A percentile compares a stretch with the other conserved stretches of the same genome.
Evolutionary conservation across 2,329 filamentous ascomycete species (phyloP).

Genomic region (Pseudogymnoascus sp.): DNA sequence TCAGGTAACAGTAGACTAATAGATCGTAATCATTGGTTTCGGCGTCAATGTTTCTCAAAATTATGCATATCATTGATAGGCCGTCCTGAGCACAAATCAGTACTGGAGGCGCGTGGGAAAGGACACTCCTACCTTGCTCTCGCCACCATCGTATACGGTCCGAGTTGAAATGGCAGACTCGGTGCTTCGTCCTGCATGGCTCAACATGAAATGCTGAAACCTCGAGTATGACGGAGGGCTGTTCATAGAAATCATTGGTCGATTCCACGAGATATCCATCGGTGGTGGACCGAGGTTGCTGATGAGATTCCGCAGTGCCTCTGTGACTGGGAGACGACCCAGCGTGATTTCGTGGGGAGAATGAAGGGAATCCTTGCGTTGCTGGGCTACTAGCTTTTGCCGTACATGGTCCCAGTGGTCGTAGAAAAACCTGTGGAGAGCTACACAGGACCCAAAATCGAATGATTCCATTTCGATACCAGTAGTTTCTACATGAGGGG

Average conservation of each 20-base stretch:
- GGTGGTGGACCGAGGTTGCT: constrained; percentile 61
- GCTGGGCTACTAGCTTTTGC: constrained; percentile 55
- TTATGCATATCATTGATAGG: constrained; percentile 61
- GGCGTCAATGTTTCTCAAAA: constrained; percentile 60
- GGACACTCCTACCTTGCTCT: constrained; percentile 49
- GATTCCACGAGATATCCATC: constrained; percentile 62
- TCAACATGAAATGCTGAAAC: constrained; percentile 68
- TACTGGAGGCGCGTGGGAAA: not conserved
- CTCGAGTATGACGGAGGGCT: constrained; percentile 58
- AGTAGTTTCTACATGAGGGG: constrained; percentile 42
- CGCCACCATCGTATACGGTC: constrained; percentile 64
- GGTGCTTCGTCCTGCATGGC: constrained; percentile 58
- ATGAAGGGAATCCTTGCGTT: constrained; percentile 50
- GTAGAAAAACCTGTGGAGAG: constrained; percentile 62
- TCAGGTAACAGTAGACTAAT: constrained; percentile 61
- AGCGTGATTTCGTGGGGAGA: constrained; percentile 48
- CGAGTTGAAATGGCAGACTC: constrained; percentile 59
- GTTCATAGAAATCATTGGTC: constrained; percentile 58
- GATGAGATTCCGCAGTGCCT: constrained; percentile 55
- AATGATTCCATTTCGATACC: constrained; percentile 45
- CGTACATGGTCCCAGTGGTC: constrained; percentile 66
- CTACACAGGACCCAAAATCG: constrained; percentile 65
- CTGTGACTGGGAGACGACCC: constrained; percentile 50
- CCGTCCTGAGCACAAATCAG: constrained; percentile 45
- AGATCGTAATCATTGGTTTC: constrained; percentile 61